Percentiles rank a stretch among this genome's conserved stretches.
Conservation (phyloP, 2,329 filamentous ascomycete genomes). For the Ophioceras dolichostomum region DNA sequence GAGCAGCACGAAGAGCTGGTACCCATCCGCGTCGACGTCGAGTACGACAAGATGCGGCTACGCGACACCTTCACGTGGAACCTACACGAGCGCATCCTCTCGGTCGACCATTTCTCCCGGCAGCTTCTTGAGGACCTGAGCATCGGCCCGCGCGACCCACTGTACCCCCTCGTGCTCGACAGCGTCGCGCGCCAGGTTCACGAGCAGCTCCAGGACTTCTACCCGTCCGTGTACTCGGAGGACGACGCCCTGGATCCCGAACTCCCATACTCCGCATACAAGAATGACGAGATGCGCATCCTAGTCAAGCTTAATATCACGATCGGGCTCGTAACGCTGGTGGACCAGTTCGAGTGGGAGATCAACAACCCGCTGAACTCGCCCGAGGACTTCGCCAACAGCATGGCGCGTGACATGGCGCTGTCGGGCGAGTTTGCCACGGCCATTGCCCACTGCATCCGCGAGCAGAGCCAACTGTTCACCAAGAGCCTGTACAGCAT, state of each 20-base stretch:
- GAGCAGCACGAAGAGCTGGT: conserved; percentile 88
- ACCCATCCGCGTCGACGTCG: conserved; percentile 82
- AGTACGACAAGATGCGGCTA: conserved; percentile 89
- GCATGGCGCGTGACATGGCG: conserved; percentile 82
- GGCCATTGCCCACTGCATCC: conserved; percentile 93
- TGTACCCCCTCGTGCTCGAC: conserved; percentile 40
- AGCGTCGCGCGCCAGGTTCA: conserved; percentile 58
- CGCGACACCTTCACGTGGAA: conserved; percentile 99
- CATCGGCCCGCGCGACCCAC: conserved; percentile 56
- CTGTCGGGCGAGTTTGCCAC: conserved; percentile 93
- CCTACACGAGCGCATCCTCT: conserved; percentile 75
- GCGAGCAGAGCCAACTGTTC: conserved; percentile 90
- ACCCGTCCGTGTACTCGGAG: conserved; percentile 80
- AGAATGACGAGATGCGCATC: conserved; percentile 98
- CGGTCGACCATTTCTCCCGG: conserved; percentile 71
- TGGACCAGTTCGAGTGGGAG: conserved; percentile 99
- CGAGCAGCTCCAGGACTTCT: conserved; percentile 87
- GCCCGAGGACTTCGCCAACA: conserved; percentile 83
- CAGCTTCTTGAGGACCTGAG: conserved; percentile 89
- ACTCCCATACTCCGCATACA: conserved; percentile 84
- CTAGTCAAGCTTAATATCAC: conserved; percentile 95
- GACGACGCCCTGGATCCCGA: conserved; percentile 86
- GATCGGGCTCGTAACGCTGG: conserved; percentile 83
- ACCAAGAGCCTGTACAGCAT: conserved; percentile 87
- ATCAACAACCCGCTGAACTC: conserved; percentile 92